These are phyloP conservation scores for Rosa multiflora DNA, from an alignment of 306 rosid genomes.

Conservation along the genomic window DNA sequence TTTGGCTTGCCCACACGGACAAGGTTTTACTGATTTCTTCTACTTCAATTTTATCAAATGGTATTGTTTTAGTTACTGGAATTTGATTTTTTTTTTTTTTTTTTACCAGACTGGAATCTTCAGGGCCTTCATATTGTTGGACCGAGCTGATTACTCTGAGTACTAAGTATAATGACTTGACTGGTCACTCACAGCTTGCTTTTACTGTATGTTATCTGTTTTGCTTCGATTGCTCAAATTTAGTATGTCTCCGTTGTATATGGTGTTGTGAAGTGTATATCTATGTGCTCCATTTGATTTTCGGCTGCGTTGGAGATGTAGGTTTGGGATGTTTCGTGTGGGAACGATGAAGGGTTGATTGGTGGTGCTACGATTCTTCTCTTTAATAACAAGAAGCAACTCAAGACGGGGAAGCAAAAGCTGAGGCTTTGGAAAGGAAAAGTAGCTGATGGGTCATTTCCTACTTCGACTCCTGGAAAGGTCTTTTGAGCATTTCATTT, in stretches of 20 bases:
- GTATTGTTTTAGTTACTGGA: neutral
- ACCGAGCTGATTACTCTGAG: slow-evolving; percentile 83
- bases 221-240: slow-evolving; percentile 10
- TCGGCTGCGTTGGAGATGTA: slow-evolving; percentile 24
- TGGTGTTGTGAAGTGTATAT: neutral
- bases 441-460: slow-evolving; percentile 85
- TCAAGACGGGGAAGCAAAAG: slow-evolving; percentile 95
- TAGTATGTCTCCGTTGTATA: neutral
- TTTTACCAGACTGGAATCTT: slow-evolving; percentile 76
- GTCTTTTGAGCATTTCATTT: slow-evolving; percentile 34
- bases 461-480: slow-evolving; percentile 93
- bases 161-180: slow-evolving; percentile 85
- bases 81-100: slow-evolving; percentile 18
- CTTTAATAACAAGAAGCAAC: slow-evolving; percentile 83
- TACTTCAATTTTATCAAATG: neutral
- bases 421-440: slow-evolving; percentile 94
- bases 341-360: slow-evolving; percentile 78
- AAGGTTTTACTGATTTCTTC: slow-evolving; percentile 41
- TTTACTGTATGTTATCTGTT: slow-evolving; percentile 61
- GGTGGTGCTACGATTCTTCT: slow-evolving; percentile 97
- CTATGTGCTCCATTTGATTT: neutral
- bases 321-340: slow-evolving; percentile 98
- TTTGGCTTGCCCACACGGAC: slow-evolving; percentile 92
- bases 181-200: slow-evolving; percentile 87
- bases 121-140: slow-evolving; percentile 75